Base-by-base conservation (phyloP, 306 rosid genomes). In the Lablab purpureus region DNA sequence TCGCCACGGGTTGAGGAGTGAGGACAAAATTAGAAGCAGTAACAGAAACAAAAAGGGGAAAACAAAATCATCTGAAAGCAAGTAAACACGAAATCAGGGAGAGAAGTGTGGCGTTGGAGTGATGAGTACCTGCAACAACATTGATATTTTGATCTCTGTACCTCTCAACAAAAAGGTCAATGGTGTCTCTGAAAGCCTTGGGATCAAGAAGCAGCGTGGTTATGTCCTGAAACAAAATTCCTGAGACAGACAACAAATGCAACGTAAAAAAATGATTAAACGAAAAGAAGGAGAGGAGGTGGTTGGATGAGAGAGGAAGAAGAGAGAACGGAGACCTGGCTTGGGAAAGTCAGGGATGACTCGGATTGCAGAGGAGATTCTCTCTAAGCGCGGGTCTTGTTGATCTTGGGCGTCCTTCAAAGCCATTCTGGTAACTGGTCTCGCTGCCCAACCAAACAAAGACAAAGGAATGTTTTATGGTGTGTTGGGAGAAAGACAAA, bases 161-260 rank as follows among this genome's bases (percentile, higher is more conserved):
- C 84, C 99, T 90, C 90, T 96, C 98, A 66, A 93, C 98, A 73
- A 96, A 91, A 92, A 96, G 78, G 78, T 93, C 99, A 77, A 96
- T 90, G 13, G 99, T 89, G 67, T 96, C 99, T 67, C 78, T 93
- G 82, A 96, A 96, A 75, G 99, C 99, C 89, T 84, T 87, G 1
- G 88, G 83, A 83, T 96, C 98, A 65, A 96, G 90, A 77, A 96
- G 98, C 88, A 96, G 84, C 28, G 99, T 96, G 18, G 98, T 96
- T 78, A 96, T 93, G 23, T 96, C 99, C 58, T 96, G 98, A 80
- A 96, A 96, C 94, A 96, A 50, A 74, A 96, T 96, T 84, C 99
- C 99, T 96, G 80, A 56, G 85, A 71, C 43, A 74, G 50, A 25
- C 59, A 81, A 40, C 0, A 37, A 64, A 72, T 11, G 25, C 34